Evolutionary conservation across 257 asterid genomes (phyloP), one percentile per base, ranked within the genome.

Genomic region (Solanum corneliomulleri): DNA sequence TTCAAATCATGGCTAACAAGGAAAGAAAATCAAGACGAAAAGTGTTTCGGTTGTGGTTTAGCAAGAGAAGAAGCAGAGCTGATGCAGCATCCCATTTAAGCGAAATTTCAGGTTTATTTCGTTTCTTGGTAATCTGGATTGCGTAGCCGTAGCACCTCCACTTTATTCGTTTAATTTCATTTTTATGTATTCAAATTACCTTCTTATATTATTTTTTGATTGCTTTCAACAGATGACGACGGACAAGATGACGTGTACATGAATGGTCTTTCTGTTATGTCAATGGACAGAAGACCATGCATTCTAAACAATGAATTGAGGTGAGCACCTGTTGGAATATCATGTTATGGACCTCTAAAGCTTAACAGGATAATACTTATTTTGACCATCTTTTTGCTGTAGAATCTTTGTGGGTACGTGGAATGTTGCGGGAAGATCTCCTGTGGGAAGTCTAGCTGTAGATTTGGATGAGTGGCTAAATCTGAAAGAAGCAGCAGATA

Each of bases 341-440:
- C 66, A 66, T 23, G 9, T 31, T 45, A 44, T 86, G 10, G 31
- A 10, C 56, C 29, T 25, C 37, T 78, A 77, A 13, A n/a, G 37
- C 25, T 33, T 41, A 25, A 11, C 41, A 35, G 23, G 23, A 35
- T 35, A 21, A n/a, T 13, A 25, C 4, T 11, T 82, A n/a, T 41
- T n/a, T 41, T 29, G 20, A 42, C 21, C 4, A 20, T 89, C 82
- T n/a, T 25, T 56, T 7, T 27, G 41, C 85, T 88, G 72, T 90
- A 96, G 99, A 91, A 92, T 96, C 37, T 96, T 95, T 64, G 98
- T 96, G 90, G 98, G 99, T 18, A 96, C 96, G 62, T 96, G 99
- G 99, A 96, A 96, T 90, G 99, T 95, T 80, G 98, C 98, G 42
- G 99, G 99, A 88, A 92, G 93, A 90, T 93, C 98, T 47, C 99